Percentiles rank a stretch among this genome's conserved stretches.
phyloP scores from a whole-genome alignment of 768 basidiomycete genomes.

The Tylopilus sp. region DNA sequence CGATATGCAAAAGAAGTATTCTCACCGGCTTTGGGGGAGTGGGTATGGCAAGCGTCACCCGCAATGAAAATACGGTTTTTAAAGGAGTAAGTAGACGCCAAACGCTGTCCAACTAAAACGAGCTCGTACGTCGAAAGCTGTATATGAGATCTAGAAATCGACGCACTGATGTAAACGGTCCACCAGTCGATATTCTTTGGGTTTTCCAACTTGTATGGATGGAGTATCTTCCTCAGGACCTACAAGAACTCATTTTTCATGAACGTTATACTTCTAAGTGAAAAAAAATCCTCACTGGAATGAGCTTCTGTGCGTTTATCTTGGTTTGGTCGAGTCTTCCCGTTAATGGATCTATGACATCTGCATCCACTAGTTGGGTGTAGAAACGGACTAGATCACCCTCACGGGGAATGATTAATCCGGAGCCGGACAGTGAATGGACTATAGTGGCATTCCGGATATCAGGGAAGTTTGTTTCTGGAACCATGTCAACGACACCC shows the following conservation, averaged over 20 bases:
- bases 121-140: neutral
- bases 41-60: conserved; percentile 72
- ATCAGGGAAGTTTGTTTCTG: conserved; percentile 1
- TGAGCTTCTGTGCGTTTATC: neutral
- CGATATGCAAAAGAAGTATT: neutral
- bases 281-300: neutral
- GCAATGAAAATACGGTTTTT: conserved; percentile 71
- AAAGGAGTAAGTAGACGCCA: conserved; percentile 41
- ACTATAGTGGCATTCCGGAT: neutral
- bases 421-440: neutral
- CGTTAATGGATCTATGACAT: neutral
- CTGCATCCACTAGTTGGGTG: neutral
- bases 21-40: conserved; percentile 62
- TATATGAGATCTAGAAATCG: neutral
- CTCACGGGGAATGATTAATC: conserved; percentile 1
- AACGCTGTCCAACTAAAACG: no score
- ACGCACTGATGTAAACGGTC: conserved; percentile 68
- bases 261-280: neutral
- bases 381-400: neutral
- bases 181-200: conserved; percentile 60
- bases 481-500: neutral
- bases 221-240: neutral
- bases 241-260: no score
- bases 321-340: neutral
- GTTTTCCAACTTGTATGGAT: conserved; percentile 51